Evolutionary conservation across 2,329 filamentous ascomycete genomes (phyloP), one percentile per base, ranked within the genome.

Genomic region (Talaromyces sp.): DNA sequence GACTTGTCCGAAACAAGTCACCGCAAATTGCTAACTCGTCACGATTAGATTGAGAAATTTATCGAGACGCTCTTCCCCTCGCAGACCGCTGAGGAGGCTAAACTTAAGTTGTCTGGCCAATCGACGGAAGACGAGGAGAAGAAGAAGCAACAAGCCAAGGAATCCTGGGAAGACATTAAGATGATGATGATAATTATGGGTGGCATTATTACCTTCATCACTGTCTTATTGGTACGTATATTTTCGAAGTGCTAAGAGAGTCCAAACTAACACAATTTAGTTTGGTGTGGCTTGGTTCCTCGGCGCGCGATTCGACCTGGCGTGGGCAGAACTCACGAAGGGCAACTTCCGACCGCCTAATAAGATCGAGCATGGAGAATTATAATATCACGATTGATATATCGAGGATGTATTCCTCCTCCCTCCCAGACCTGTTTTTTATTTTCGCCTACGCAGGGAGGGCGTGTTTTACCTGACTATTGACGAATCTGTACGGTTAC

Each of bases 1-100:
- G 10, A 8, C 45, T 50, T 1, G 27, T 41, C 19, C 1, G 10
- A 10, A 33, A 11, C n/a, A 19, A 52, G 6, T 71, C 66, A 59
- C 6, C 39, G 52, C 31, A 37, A 9, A 25, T 39, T 39, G 33
- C 52, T 56, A 37, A 56, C 13, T 3, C 6, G n/a, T 39, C 49
- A 1, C 11, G 3, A 33, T 3, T 72, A 95, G 90, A 91, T 97
- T 69, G 93, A 98, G 77, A 91, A 95, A 82, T 97, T 96, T 76
- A 96, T 98, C 75, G 94, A 98, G 79, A 89, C 88, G 5, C 88
- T 98, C 70, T 98, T 93, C 86, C 95, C 95, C 3, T 86, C 87
- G 9, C 92, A 97, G 78, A 88, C 91, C 68, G 86, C 90, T 52
- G 88, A 90, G 73, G 78, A 81, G 37, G 79, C 80, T 63, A 72